Evolutionary conservation across 148 eudicot species (phyloP).

Genomic region (Nyssa sinensis): DNA sequence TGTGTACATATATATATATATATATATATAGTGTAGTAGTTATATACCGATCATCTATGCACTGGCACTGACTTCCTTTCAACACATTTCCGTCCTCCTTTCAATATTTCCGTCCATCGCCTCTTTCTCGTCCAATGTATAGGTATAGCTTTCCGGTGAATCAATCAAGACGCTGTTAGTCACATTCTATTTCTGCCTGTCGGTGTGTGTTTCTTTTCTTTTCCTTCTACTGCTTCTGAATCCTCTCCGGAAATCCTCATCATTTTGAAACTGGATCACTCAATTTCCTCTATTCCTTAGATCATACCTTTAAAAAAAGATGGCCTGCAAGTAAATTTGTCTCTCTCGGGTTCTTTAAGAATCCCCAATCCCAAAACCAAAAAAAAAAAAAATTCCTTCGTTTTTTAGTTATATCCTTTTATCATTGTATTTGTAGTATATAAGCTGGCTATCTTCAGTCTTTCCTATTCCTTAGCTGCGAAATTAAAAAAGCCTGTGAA

Average conservation of each 20-base stretch:
- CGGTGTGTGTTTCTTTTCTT: no score
- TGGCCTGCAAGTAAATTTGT: slow-evolving; percentile 16
- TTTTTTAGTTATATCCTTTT: not conserved
- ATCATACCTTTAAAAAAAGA: slow-evolving; percentile 19
- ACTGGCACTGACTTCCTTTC: not conserved
- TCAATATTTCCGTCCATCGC: no score
- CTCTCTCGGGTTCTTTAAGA: not conserved
- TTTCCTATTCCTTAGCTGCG: slow-evolving; percentile 38
- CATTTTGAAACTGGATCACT: not conserved
- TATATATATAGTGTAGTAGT: not conserved
- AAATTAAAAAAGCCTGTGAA: slow-evolving; percentile 40
- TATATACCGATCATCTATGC: no score
- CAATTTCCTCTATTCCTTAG: slow-evolving; percentile 17
- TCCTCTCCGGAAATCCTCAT: no score
- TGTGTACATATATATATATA: not conserved
- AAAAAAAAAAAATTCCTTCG: not conserved
- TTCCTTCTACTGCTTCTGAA: no score
- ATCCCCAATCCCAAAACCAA: not conserved
- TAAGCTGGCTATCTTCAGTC: slow-evolving; percentile 32
- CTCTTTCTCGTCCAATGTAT: not conserved
- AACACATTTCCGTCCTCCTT: not conserved
- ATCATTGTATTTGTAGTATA: slow-evolving; percentile 1
- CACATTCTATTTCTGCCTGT: no score
- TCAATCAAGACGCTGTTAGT: no score
- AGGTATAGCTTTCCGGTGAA: not conserved